Evolutionary conservation across 495 filamentous ascomycete species (phyloP).

Genomic region (Lophiotrema nucula): DNA sequence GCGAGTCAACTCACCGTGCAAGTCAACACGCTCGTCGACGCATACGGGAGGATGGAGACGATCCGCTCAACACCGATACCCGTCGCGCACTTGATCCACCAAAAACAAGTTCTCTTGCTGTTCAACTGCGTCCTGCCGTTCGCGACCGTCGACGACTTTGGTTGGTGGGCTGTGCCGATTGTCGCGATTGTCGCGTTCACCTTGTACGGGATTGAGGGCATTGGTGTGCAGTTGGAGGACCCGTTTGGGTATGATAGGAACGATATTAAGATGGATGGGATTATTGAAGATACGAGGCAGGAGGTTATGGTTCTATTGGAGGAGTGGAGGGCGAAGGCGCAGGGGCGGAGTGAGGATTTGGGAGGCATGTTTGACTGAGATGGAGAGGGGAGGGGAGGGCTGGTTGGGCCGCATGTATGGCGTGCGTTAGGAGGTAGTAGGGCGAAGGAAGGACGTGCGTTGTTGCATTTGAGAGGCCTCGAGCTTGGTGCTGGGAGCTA

Average conservation of each 20-base stretch:
- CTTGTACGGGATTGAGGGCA: conserved; percentile 72
- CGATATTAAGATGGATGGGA: conserved; percentile 77
- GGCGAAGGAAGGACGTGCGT: not conserved
- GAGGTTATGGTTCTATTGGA: conserved; percentile 64
- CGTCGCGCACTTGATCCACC: conserved; percentile 71
- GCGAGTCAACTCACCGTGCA: conserved; percentile 62
- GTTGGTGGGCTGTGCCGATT: conserved; percentile 68
- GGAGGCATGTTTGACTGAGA: conserved; percentile 33
- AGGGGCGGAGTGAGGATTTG: not conserved
- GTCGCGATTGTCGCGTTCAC: conserved; percentile 69
- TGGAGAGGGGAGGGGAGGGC: not conserved
- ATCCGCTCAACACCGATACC: conserved; percentile 71
- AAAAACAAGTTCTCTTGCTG: conserved; percentile 71
- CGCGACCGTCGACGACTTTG: conserved; percentile 68
- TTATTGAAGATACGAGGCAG: conserved; percentile 63
- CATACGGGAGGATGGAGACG: conserved; percentile 73
- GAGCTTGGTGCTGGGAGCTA: too few species aligned
- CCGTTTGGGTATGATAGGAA: conserved; percentile 74
- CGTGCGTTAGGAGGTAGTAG: not conserved
- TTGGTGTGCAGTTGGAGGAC: conserved; percentile 71
- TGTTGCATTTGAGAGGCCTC: too few species aligned
- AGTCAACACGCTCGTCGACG: conserved; percentile 60
- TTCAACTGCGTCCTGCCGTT: conserved; percentile 73
- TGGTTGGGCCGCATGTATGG: too few species aligned
- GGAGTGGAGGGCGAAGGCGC: conserved; percentile 51